Evolutionary conservation across 139 green algal genomes (phyloP), one percentile per base, ranked within the genome.

Genomic region (Micromonas commoda): DNA sequence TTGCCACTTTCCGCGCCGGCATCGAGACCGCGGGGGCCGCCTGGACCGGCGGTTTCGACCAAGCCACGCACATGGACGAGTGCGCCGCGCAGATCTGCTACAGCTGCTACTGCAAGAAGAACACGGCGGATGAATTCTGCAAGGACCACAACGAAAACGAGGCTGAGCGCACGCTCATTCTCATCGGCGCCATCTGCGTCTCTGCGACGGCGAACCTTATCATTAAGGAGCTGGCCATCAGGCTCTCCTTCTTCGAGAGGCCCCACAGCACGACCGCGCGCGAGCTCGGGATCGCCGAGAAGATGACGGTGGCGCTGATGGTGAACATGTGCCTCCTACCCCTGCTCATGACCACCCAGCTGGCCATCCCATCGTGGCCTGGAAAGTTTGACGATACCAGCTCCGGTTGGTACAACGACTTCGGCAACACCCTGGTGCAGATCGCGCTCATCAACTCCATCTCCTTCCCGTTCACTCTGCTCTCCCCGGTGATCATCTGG

Each of bases 1-100:
- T 63, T 19, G 19, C 19, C 19, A 20, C 19, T 20, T 63, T 63
- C 52, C 19, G 20, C 20, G 19, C 52, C 20, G 52, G 20, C 19
- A 20, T 19, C 19, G 52, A 19, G 19, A 63, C 52, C 20, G 64
- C 13, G 24, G 21, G 23, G 24, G 64, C n/a, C 24, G 19, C 26
- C 26, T 74, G 66, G 66, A 21, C 31, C 5, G 66, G 66, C 33
- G 66, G 66, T 53, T 51, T 60, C 26, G 66, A 74, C 33, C 6
- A n/a, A 20, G 33, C 9, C 19, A 60, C 66, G 66, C 20, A 20
- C 19, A 29, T 29, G 9, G 66, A 74, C 66, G 66, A 74, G 24
- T 74, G 66, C 24, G 66, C 66, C 26, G 66, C 66, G 20, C 31
- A 74, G 26, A 29, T 74, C 33, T 74, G 66, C 26, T 74, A 74